A percentile compares a stretch with the other conserved stretches of the same genome.
phyloP scores from a whole-genome alignment of 208 protist genomes.

The Jaenimonas drosophilae region DNA sequence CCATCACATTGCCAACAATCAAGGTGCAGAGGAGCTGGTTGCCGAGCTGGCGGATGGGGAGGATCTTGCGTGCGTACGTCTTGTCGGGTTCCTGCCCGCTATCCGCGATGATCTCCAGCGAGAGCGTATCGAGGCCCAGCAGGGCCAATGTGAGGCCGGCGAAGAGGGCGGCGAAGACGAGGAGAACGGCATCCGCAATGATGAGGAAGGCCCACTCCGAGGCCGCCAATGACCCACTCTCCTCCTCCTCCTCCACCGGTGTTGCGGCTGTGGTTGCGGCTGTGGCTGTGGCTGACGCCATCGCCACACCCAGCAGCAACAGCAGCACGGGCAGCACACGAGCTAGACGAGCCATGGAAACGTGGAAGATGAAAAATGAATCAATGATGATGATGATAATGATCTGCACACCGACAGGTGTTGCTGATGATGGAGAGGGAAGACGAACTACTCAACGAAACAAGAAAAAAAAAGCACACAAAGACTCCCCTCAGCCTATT shows the following conservation, averaged over 20 bases:
- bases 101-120: conserved; percentile 89
- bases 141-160: conserved; percentile 94
- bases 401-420: too few species aligned
- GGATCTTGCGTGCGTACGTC: conserved; percentile 88
- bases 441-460: too few species aligned
- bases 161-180: conserved; percentile 92
- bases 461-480: too few species aligned
- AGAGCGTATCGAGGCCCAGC: conserved; percentile 90
- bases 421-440: too few species aligned
- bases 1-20: conserved; percentile 95
- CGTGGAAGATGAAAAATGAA: too few species aligned
- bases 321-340: too few species aligned
- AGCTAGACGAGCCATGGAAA: too few species aligned
- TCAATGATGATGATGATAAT: too few species aligned
- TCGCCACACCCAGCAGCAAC: too few species aligned
- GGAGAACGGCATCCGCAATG: conserved; percentile 65
- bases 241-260: conserved; percentile 5
- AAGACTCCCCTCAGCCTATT: too few species aligned
- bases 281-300: too few species aligned
- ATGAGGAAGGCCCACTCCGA: conserved; percentile 68
- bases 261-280: not conserved
- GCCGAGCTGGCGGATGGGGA: conserved; percentile 91
- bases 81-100: conserved; percentile 84
- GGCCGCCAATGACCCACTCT: conserved; percentile 11
- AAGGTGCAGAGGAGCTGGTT: conserved; percentile 96